Percentiles rank a stretch among this genome's conserved stretches.
Conservation (phyloP, 1,139 yeast genomes). For the Lodderomyces jiufengensis region DNA sequence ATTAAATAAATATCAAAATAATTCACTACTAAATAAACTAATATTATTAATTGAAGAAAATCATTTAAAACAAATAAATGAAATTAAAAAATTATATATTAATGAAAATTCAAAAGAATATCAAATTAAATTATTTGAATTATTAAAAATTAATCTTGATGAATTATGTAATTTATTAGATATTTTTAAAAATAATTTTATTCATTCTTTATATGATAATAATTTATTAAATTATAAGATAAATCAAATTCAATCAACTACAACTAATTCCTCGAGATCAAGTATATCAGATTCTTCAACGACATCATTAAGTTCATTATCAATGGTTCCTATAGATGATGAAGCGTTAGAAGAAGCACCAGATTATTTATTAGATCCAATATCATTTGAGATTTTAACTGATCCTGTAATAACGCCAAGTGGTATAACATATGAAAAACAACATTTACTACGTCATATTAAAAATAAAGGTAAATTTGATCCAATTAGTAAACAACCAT, state of each 20-base stretch:
- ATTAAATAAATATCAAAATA: slow-evolving; percentile 20
- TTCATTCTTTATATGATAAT: slow-evolving; percentile 13
- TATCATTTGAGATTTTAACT: slow-evolving; percentile 40
- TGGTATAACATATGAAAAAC: slow-evolving; percentile 46
- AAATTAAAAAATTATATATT: slow-evolving; percentile 14
- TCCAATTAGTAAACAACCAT: slow-evolving; percentile 28
- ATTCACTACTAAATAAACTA: slow-evolving; percentile 18
- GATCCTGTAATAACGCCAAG: slow-evolving; percentile 51
- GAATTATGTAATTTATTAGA: slow-evolving; percentile 21
- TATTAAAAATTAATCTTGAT: slow-evolving; percentile 17
- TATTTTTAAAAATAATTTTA: slow-evolving; percentile 21
- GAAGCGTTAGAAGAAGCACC: slow-evolving; percentile 31
- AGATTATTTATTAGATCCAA: slow-evolving; percentile 44
- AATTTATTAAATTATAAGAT: slow-evolving; percentile 4
- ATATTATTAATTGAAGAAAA: slow-evolving; percentile 19
- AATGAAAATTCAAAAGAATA: slow-evolving; percentile 13
- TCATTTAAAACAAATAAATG: slow-evolving; percentile 15
- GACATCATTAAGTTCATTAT: slow-evolving; percentile 1
- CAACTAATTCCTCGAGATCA: slow-evolving; percentile 4
- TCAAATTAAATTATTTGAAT: slow-evolving; percentile 15
- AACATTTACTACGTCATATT: slow-evolving; percentile 15
- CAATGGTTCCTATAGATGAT: slow-evolving; percentile 4
- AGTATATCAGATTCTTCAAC: slow-evolving; percentile 7
- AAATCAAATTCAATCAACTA: slow-evolving; percentile 4
- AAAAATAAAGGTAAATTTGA: slow-evolving; percentile 16